These are phyloP conservation scores for Globisporangium carolinianum DNA, from an alignment of 352 stramenopile genomes.

Conservation along the genomic window DNA sequence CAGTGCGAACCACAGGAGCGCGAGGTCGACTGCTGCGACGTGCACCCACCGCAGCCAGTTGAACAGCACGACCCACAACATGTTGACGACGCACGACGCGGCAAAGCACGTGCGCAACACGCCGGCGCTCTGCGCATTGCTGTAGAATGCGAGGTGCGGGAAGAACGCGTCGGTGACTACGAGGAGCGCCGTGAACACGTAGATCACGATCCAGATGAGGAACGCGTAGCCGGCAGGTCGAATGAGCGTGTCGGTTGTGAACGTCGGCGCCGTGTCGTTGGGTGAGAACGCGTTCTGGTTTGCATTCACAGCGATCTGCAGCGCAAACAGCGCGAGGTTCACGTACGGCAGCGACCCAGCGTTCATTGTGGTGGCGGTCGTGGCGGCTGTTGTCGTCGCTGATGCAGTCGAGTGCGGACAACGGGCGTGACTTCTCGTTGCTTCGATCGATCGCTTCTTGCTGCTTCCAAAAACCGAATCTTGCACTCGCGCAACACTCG, in stretches of 20 bases:
- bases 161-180: slow-evolving; percentile 16
- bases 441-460: too few relatives aligned
- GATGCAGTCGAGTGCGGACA: too few relatives aligned
- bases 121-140: background rate
- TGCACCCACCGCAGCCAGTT: slow-evolving; percentile 25
- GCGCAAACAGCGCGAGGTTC: slow-evolving; percentile 43
- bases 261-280: slow-evolving; percentile 13
- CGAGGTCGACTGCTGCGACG: slow-evolving; percentile 34
- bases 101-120: slow-evolving; percentile 15
- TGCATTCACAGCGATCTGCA: slow-evolving; percentile 37
- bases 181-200: slow-evolving; percentile 13
- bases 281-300: slow-evolving; percentile 26
- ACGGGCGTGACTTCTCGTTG: too few relatives aligned
- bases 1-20: slow-evolving; percentile 47
- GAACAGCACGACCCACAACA: slow-evolving; percentile 14
- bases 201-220: slow-evolving; percentile 21
- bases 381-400: too few relatives aligned
- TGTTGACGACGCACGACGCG: slow-evolving; percentile 12
- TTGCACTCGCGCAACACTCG: too few relatives aligned
- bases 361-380: background rate
- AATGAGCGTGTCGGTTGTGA: slow-evolving; percentile 5
- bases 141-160: slow-evolving; percentile 13
- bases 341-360: slow-evolving; percentile 25
- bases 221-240: slow-evolving; percentile 13
- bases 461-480: too few relatives aligned